Evolutionary conservation across 1,139 yeast species (phyloP).

Genomic region (Saccharomyces hybrid): DNA sequence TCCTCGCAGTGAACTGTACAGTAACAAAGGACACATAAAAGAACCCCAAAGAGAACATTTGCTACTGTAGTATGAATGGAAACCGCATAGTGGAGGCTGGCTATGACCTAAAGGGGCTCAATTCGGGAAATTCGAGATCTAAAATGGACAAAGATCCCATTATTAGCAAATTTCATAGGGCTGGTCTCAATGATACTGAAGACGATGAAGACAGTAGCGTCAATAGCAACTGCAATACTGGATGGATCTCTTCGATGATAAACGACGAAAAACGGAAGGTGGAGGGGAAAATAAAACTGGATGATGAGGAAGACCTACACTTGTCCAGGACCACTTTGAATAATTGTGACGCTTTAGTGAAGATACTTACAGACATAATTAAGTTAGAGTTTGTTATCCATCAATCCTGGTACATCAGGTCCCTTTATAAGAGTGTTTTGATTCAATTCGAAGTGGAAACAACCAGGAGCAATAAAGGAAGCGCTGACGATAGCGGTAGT

Average conservation of each 20-base stretch:
- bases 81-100: not conserved
- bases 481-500: not conserved
- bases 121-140: not conserved
- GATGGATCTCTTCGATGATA: not conserved
- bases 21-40: not conserved
- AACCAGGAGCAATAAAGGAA: not conserved
- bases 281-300: not conserved
- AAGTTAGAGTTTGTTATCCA: slow-evolving; percentile 17
- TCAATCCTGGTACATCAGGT: slow-evolving; percentile 22
- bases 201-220: not conserved
- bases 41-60: not conserved
- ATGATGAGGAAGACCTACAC: not conserved
- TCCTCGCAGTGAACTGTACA: not conserved
- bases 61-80: not conserved
- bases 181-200: not conserved
- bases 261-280: not conserved
- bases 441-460: slow-evolving; percentile 17
- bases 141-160: not conserved
- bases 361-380: slow-evolving; percentile 17
- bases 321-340: not conserved
- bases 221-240: not conserved
- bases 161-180: not conserved
- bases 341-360: slow-evolving; percentile 2
- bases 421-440: slow-evolving; percentile 17
- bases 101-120: not conserved